Conservation (phyloP, 2,329 filamentous ascomycete species). For the Pezicula rhizophila region DNA sequence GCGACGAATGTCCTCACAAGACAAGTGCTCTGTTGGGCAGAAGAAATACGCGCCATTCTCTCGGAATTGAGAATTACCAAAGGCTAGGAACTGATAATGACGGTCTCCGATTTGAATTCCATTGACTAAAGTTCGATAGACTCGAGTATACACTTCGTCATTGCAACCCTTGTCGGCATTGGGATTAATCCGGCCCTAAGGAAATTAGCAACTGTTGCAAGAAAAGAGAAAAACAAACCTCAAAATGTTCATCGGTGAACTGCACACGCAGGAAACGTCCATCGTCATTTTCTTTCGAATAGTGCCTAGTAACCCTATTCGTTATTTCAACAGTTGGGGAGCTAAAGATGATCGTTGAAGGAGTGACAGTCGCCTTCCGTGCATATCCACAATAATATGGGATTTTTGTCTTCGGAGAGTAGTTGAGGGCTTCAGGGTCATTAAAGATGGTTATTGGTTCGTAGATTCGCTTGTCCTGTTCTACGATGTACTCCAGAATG, state of each 20-base stretch:
- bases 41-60: slow-evolving; percentile 95
- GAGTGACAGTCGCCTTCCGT: slow-evolving; percentile 74
- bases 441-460: slow-evolving; percentile 70
- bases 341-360: slow-evolving; percentile 72
- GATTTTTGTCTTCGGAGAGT: slow-evolving; percentile 43
- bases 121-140: slow-evolving; percentile 64
- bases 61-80: slow-evolving; percentile 90
- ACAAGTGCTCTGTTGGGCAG: slow-evolving; percentile 59
- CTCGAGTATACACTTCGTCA: slow-evolving; percentile 67
- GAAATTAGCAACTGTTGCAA: slow-evolving; percentile 11
- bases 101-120: slow-evolving; percentile 80
- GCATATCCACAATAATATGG: slow-evolving; percentile 70
- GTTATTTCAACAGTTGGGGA: slow-evolving; percentile 79
- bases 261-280: slow-evolving; percentile 86
- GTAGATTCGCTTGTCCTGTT: slow-evolving; percentile 54
- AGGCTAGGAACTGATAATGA: slow-evolving; percentile 84
- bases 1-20: slow-evolving; percentile 68
- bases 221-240: slow-evolving; percentile 23
- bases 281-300: slow-evolving; percentile 46
- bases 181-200: slow-evolving; percentile 53
- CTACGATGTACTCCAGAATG: slow-evolving; percentile 69
- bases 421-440: slow-evolving; percentile 41
- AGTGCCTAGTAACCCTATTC: slow-evolving; percentile 78
- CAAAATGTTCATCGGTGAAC: slow-evolving; percentile 72
- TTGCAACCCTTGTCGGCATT: slow-evolving; percentile 45